Evolutionary conservation across 768 basidiomycete genomes (phyloP).

Genomic region (Pleurotus salmoneostramineus): DNA sequence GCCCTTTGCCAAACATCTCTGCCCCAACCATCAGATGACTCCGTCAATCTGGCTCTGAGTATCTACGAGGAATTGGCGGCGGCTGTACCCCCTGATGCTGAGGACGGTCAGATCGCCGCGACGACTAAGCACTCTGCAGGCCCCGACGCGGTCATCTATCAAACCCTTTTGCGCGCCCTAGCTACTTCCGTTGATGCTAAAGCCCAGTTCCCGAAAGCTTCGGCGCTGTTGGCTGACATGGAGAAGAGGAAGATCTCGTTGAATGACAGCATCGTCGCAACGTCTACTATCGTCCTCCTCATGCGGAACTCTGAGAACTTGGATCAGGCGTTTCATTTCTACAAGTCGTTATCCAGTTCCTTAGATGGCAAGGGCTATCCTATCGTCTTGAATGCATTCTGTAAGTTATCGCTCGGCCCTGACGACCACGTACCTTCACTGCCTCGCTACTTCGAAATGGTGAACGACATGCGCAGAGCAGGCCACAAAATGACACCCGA

Average conservation of each 20-base stretch:
- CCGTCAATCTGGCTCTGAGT: slow-evolving; percentile 49
- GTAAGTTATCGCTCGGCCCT: slow-evolving; percentile 49
- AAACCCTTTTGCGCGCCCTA: slow-evolving; percentile 46
- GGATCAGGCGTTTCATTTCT: slow-evolving; percentile 60
- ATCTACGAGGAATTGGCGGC: slow-evolving; percentile 46
- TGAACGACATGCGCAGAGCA: slow-evolving; percentile 73
- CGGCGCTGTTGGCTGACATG: slow-evolving; percentile 66
- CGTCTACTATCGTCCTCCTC: slow-evolving; percentile 55
- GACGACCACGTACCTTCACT: slow-evolving; percentile 37
- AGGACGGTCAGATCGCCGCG: slow-evolving; percentile 13
- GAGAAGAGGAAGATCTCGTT: slow-evolving; percentile 40
- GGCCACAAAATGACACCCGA: slow-evolving; percentile 53
- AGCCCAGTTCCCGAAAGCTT: slow-evolving; percentile 44
- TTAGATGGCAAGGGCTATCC: slow-evolving; percentile 60
- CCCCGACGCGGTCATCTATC: slow-evolving; percentile 52
- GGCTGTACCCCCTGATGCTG: slow-evolving; percentile 21
- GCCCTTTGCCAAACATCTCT: slow-evolving; percentile 38
- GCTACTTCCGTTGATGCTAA: slow-evolving; percentile 36
- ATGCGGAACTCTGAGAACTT: slow-evolving; percentile 59
- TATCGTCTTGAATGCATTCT: slow-evolving; percentile 61
- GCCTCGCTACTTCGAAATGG: slow-evolving; percentile 67
- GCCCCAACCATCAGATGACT: slow-evolving; percentile 30
- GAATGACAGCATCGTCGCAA: slow-evolving; percentile 38
- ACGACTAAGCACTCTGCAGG: slow-evolving; percentile 29
- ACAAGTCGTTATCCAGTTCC: slow-evolving; percentile 27